These are phyloP conservation scores for Microbotryum saponariae DNA, from an alignment of 1,284 basidiomycete genomes.

Conservation along the genomic window DNA sequence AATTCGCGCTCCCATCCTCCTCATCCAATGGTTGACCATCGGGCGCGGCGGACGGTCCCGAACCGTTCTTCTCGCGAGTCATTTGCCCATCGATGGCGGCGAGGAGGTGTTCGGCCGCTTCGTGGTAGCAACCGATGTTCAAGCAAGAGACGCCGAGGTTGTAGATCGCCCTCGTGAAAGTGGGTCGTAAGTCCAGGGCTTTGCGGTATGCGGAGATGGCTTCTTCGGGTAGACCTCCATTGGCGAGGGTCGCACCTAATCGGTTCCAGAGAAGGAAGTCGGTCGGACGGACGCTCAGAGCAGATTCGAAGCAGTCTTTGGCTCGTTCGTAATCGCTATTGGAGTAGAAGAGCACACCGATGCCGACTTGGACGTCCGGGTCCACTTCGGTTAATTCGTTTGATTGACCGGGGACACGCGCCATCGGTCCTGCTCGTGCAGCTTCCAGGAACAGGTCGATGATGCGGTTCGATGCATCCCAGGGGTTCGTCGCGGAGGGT, in stretches of 20 bases:
- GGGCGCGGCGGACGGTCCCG: conserved; percentile 16
- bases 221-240: conserved; percentile 89
- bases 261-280: conserved; percentile 97
- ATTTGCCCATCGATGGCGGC: conserved; percentile 79
- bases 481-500: conserved; percentile 48
- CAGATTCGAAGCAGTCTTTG: conserved; percentile 87
- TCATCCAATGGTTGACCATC: conserved; percentile 46
- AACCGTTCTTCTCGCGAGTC: conserved; percentile 43
- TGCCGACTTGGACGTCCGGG: conserved; percentile 84
- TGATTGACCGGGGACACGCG: conserved; percentile 24
- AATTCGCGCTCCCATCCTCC: conserved; percentile 62
- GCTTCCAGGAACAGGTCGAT: conserved; percentile 78
- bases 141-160: conserved; percentile 65
- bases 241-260: conserved; percentile 88
- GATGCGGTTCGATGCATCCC: conserved; percentile 75
- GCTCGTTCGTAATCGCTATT: conserved; percentile 78
- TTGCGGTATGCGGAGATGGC: conserved; percentile 90
- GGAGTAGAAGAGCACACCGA: conserved; percentile 90
- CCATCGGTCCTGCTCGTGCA: conserved; percentile 53
- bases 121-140: conserved; percentile 90
- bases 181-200: conserved; percentile 86
- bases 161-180: conserved; percentile 94
- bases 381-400: conserved; percentile 68
- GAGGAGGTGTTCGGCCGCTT: conserved; percentile 94
- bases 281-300: conserved; percentile 76